Conservation (phyloP, 805 yeast species). For the Barnettozyma salicaria region DNA sequence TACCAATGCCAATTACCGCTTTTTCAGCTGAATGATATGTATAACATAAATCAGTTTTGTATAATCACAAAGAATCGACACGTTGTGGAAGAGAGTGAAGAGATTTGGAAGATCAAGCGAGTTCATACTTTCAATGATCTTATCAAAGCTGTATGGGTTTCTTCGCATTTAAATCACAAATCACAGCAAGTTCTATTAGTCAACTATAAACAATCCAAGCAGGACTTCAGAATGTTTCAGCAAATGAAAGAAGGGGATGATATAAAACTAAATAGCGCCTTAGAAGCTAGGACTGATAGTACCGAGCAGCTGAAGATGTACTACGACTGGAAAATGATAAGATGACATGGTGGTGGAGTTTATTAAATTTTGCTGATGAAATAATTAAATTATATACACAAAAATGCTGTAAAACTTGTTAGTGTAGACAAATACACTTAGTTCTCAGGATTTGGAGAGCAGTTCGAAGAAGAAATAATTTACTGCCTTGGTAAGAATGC, state of each 20-base stretch:
- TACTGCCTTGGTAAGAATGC: no score
- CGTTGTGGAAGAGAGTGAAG: no score
- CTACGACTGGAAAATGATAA: neutral
- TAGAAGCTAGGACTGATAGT: neutral
- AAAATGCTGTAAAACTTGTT: constrained; percentile 5
- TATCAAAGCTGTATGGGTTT: constrained; percentile 8
- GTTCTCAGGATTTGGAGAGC: constrained; percentile 22
- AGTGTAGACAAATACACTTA: constrained; percentile 4
- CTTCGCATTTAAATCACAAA: constrained; percentile 1
- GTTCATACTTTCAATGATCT: constrained; percentile 14
- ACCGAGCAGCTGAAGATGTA: neutral
- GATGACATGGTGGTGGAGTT: neutral
- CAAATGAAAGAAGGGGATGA: constrained; percentile 14
- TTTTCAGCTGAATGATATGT: constrained; percentile 20
- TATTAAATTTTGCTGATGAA: neutral
- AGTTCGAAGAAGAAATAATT: neutral
- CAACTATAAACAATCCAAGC: constrained; percentile 15
- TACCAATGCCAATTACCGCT: constrained; percentile 17
- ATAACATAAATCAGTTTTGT: constrained; percentile 14
- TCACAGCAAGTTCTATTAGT: constrained; percentile 12
- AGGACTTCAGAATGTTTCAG: constrained; percentile 9
- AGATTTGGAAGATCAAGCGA: no score
- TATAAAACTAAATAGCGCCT: constrained; percentile 2
- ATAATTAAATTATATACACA: neutral
- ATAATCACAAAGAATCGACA: constrained; percentile 2